A percentile compares a stretch with the other conserved stretches of the same genome.
Conservation (phyloP, 305 asterid genomes). For the Coffea humblotiana region DNA sequence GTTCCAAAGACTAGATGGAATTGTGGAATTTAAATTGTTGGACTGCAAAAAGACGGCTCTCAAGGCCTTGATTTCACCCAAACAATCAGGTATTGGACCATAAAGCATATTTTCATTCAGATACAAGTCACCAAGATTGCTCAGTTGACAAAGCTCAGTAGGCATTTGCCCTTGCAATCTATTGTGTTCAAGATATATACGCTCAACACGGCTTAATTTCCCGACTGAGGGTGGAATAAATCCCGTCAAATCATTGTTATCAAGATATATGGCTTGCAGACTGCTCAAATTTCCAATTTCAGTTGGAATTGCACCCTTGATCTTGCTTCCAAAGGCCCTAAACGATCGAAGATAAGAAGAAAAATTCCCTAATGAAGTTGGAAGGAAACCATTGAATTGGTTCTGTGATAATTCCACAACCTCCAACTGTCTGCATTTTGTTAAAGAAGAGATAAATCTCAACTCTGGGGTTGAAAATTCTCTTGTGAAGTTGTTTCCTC, state of each 20-base stretch:
- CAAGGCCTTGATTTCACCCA: slow-evolving; percentile 20
- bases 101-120: slow-evolving; percentile 23
- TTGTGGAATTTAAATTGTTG: slow-evolving; percentile 16
- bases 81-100: slow-evolving; percentile 27
- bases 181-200: slow-evolving; percentile 25
- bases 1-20: slow-evolving; percentile 21
- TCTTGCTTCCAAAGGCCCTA: neutral
- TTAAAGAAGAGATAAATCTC: slow-evolving; percentile 20
- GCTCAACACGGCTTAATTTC: slow-evolving; percentile 11
- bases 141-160: slow-evolving; percentile 19
- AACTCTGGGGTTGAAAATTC: slow-evolving; percentile 11
- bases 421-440: slow-evolving; percentile 26
- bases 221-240: slow-evolving; percentile 19
- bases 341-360: slow-evolving; percentile 3
- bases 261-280: slow-evolving; percentile 8
- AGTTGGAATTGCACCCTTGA: slow-evolving; percentile 20
- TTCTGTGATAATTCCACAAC: neutral
- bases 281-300: slow-evolving; percentile 19
- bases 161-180: slow-evolving; percentile 24
- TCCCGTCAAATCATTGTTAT: slow-evolving; percentile 23
- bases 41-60: slow-evolving; percentile 21
- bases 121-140: slow-evolving; percentile 21
- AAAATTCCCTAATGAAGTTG: slow-evolving; percentile 19
- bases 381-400: slow-evolving; percentile 15
- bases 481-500: slow-evolving; percentile 15